Percentiles rank a stretch among this genome's conserved stretches.
phyloP scores from a whole-genome alignment of 2,329 filamentous ascomycete genomes.

The Sarocladiaceae sp. region DNA sequence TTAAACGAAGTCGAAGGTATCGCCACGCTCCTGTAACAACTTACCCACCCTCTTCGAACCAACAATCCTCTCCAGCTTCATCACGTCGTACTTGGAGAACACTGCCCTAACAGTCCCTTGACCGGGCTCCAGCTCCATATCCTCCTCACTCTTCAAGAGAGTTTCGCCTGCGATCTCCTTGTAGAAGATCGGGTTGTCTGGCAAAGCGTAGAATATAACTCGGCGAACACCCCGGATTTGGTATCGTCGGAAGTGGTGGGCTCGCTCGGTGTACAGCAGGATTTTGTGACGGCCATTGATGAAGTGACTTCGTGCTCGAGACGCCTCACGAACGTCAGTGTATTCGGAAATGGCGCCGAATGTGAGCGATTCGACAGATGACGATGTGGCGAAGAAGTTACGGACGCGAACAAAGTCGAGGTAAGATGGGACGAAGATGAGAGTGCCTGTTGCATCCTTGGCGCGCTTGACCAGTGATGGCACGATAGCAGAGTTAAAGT shows the following conservation, averaged over 20 bases:
- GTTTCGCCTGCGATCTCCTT: constrained; percentile 69
- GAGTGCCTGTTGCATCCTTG: constrained; percentile 62
- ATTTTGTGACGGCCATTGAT: constrained; percentile 75
- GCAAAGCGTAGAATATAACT: constrained; percentile 85
- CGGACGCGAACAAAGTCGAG: constrained; percentile 91
- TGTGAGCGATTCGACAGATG: constrained; percentile 44
- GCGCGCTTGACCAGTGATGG: constrained; percentile 67
- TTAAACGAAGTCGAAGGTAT: constrained; percentile 94
- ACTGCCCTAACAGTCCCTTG: constrained; percentile 58
- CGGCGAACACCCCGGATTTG: constrained; percentile 74
- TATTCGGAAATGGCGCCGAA: constrained; percentile 88
- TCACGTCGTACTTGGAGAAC: constrained; percentile 85
- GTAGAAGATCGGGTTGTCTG: constrained; percentile 84
- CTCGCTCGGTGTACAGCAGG: constrained; percentile 86
- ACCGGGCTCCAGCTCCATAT: constrained; percentile 49
- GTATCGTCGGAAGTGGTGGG: constrained; percentile 96
- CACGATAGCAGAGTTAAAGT: constrained; percentile 79
- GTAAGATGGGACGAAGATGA: constrained; percentile 90
- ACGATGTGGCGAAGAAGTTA: constrained; percentile 80
- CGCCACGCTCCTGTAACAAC: constrained; percentile 79
- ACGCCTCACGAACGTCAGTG: constrained; percentile 70
- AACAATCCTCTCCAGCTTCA: constrained; percentile 85
- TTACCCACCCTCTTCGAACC: constrained; percentile 75
- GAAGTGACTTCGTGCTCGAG: constrained; percentile 84
- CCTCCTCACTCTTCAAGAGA: constrained; percentile 55